Conservation (phyloP, 441 rosid genomes). For the Adansonia rubrostipa region DNA sequence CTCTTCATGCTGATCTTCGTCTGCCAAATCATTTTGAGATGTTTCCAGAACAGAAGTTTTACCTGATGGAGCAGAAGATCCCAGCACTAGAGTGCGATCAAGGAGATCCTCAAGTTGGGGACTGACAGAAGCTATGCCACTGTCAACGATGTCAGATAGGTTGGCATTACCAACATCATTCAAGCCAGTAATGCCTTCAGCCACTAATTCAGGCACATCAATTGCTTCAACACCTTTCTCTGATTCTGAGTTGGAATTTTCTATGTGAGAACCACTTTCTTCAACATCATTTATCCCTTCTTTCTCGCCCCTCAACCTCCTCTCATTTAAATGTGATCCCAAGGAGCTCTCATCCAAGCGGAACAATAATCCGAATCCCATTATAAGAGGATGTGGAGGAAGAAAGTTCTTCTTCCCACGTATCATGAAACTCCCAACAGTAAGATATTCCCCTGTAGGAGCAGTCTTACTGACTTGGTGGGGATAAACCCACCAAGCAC, state of each 20-base stretch:
- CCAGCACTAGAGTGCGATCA: constrained; percentile 93
- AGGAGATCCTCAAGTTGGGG: constrained; percentile 89
- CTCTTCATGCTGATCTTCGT: constrained; percentile 54
- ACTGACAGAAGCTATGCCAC: constrained; percentile 50
- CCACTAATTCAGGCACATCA: constrained; percentile 36
- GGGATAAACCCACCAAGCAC: constrained; percentile 99
- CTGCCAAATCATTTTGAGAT: constrained; percentile 45
- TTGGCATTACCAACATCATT: constrained; percentile 35
- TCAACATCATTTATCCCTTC: constrained; percentile 70
- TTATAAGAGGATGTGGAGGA: constrained; percentile 95
- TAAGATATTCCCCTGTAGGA: constrained; percentile 97
- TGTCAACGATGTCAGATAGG: constrained; percentile 41
- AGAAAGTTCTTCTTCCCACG: constrained; percentile 97
- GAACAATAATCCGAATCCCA: constrained; percentile 97
- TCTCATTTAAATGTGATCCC: constrained; percentile 96
- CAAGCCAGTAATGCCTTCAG: constrained; percentile 33
- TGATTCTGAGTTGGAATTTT: constrained; percentile 63
- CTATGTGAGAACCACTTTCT: constrained; percentile 49
- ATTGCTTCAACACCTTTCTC: constrained; percentile 51
- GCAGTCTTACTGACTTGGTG: constrained; percentile 99
- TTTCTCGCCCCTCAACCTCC: constrained; percentile 96
- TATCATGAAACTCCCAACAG: constrained; percentile 98
- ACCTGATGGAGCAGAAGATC: constrained; percentile 56
- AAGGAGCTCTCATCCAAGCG: constrained; percentile 98
- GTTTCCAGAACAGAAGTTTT: constrained; percentile 50